Conservation (phyloP, 2,329 filamentous ascomycete genomes). For the Didymella pinodella region DNA sequence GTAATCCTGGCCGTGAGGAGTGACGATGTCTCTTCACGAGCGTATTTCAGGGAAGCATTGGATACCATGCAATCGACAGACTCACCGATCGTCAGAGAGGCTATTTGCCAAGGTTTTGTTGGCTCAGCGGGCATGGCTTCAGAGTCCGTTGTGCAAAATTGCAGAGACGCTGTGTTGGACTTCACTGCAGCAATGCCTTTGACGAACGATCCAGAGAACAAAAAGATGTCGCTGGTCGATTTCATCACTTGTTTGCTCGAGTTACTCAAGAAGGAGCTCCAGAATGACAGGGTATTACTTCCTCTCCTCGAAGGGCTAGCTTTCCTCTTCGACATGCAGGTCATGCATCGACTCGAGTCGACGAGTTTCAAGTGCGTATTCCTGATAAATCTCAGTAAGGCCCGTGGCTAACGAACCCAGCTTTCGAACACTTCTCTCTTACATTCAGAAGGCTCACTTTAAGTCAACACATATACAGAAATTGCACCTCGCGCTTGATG, state of each 20-base stretch:
- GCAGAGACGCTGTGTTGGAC: slow-evolving; percentile 69
- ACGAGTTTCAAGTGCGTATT: slow-evolving; percentile 63
- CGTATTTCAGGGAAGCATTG: slow-evolving; percentile 67
- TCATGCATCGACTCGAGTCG: slow-evolving; percentile 51
- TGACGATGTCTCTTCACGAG: slow-evolving; percentile 63
- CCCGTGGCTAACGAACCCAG: slow-evolving; percentile 27
- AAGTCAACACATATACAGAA: slow-evolving; percentile 84
- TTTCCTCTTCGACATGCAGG: slow-evolving; percentile 67
- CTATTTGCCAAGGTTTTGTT: slow-evolving; percentile 71
- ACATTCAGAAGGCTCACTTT: slow-evolving; percentile 80
- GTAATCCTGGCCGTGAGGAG: slow-evolving; percentile 16
- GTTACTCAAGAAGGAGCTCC: slow-evolving; percentile 42
- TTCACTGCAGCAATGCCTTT: slow-evolving; percentile 43
- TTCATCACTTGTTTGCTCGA: slow-evolving; percentile 37
- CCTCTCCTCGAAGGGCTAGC: slow-evolving; percentile 79
- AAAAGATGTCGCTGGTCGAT: slow-evolving; percentile 35
- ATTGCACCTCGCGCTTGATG: slow-evolving; percentile 78
- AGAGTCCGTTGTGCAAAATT: slow-evolving; percentile 75
- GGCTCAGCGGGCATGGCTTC: slow-evolving; percentile 81
- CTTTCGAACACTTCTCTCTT: slow-evolving; percentile 70
- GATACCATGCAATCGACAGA: slow-evolving; percentile 25
- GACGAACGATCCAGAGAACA: not conserved
- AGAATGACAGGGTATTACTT: slow-evolving; percentile 74
- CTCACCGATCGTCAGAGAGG: slow-evolving; percentile 30
- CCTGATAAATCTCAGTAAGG: not conserved